Evolutionary conservation across 805 yeast species (phyloP).

Genomic region (Yarrowia divulgata): DNA sequence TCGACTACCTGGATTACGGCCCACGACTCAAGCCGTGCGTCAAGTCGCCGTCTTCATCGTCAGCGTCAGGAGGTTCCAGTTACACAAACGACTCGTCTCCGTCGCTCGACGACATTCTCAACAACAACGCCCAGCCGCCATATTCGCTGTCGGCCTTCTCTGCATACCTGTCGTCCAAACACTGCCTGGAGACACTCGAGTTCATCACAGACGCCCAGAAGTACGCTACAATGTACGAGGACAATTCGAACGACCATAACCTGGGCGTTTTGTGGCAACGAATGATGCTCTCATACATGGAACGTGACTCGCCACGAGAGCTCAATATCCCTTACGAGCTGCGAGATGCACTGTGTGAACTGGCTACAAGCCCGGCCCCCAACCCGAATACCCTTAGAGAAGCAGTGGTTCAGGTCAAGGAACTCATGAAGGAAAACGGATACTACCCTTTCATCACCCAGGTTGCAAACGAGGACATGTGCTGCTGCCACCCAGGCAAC

Average conservation of each 20-base stretch:
- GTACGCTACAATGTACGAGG: constrained; percentile 41
- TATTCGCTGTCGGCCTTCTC: constrained; percentile 47
- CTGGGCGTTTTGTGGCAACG: constrained; percentile 45
- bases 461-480: constrained; percentile 28
- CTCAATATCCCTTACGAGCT: constrained; percentile 48
- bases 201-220: constrained; percentile 47
- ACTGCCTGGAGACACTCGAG: constrained; percentile 49
- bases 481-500: constrained; percentile 17
- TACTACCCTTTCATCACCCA: constrained; percentile 46
- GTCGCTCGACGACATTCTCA: constrained; percentile 47
- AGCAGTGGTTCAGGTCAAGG: constrained; percentile 45
- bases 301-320: constrained; percentile 46
- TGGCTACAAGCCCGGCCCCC: constrained; percentile 34
- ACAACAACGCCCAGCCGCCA: constrained; percentile 45
- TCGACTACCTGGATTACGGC: constrained; percentile 32
- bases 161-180: constrained; percentile 47
- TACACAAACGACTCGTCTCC: constrained; percentile 42
- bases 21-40: constrained; percentile 30
- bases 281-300: constrained; percentile 46
- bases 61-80: constrained; percentile 12
- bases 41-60: constrained; percentile 20
- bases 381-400: constrained; percentile 43
- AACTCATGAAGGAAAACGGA: constrained; percentile 47
- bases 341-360: constrained; percentile 44
- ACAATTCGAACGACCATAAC: constrained; percentile 9